Evolutionary conservation across 2,329 filamentous ascomycete genomes (phyloP).

Genomic region (Aspergillus spinulosporus): DNA sequence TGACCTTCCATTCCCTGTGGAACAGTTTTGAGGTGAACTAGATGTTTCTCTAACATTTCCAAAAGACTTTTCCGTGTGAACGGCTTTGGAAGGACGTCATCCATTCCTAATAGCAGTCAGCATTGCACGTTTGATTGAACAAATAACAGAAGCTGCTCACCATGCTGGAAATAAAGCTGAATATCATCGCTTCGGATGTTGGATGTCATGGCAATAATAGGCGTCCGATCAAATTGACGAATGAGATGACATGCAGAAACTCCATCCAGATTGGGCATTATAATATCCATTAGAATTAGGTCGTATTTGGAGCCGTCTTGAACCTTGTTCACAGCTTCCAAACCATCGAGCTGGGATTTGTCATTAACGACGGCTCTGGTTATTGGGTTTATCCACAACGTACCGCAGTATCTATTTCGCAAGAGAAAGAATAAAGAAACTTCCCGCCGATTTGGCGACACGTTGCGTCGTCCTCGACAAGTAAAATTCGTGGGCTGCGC

Average conservation of each 20-base stretch:
- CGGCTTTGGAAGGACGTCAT: constrained; percentile 93
- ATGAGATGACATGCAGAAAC: constrained; percentile 94
- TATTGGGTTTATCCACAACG: constrained; percentile 31
- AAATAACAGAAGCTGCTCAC: constrained; percentile 54
- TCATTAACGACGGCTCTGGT: constrained; percentile 9
- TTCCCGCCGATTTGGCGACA: constrained; percentile 67
- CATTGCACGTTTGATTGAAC: background rate
- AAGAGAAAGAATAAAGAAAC: constrained; percentile 65
- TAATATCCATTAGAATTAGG: constrained; percentile 85
- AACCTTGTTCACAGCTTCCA: constrained; percentile 89
- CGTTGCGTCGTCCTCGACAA: constrained; percentile 80
- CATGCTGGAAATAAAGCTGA: constrained; percentile 94
- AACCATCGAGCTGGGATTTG: constrained; percentile 68
- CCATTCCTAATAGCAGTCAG: constrained; percentile 70
- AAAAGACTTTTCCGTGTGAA: constrained; percentile 88
- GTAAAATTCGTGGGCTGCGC: constrained; percentile 72
- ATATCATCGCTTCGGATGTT: constrained; percentile 97
- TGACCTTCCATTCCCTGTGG: constrained; percentile 57
- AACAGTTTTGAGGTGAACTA: constrained; percentile 77
- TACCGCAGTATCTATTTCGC: constrained; percentile 64
- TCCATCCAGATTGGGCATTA: constrained; percentile 95
- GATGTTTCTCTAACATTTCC: constrained; percentile 82
- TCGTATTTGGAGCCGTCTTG: constrained; percentile 65
- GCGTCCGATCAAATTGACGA: constrained; percentile 77
- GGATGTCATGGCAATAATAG: constrained; percentile 97